Base-by-base conservation (phyloP, 768 basidiomycete species). In the Pilatotrama ljubarskyi region DNA sequence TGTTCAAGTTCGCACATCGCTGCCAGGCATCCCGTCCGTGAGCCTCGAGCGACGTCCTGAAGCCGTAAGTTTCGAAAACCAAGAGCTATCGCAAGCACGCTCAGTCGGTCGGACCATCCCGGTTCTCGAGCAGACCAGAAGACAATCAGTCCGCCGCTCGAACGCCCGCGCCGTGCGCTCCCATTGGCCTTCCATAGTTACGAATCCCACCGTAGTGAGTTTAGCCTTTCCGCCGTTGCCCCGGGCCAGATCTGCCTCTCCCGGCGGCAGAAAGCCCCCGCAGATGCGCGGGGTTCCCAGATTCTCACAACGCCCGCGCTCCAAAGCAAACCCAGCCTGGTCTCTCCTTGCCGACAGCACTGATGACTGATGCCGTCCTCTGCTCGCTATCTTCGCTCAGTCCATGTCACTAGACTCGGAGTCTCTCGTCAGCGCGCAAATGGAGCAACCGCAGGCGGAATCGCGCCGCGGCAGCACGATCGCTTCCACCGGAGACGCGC, bases 141-240 rank as follows among this genome's bases (percentile, higher is more conserved):
- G 41, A 47, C 37, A 48, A 36, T 41, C 51, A 38, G 51, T 40
- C 18, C 37, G 29, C 26, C 18, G 36, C 37, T 22, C 24, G 26
- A 40, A 8, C 32, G 22, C 40, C 24, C 32, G 36, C 42, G 35
- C 42, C 43, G 41, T 20, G 37, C 58, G 29, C 47, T 37, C 44
- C 51, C 54, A 60, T 56, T 59, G 53, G 55, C 47, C 37, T 29
- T 11, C 22, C 60, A 52, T 51, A 49, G 56, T 51, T 20, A 20
- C 47, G 52, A 20, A 25, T 60, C 64, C 63, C 61, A 63, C 56
- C 48, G 36, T 46, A 58, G 58, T 47, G 51, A 49, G 54, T 62
- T 68, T 68, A 66, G 61, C 55, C 67, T 68, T 68, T 64, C 43
- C 37, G 17, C 67, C 67, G 41, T 59, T 24, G 15, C 29, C n/a